A percentile compares a stretch with the other conserved stretches of the same genome.
Conservation (phyloP, 1,139 yeast species). For the Hyphopichia burtonii region DNA sequence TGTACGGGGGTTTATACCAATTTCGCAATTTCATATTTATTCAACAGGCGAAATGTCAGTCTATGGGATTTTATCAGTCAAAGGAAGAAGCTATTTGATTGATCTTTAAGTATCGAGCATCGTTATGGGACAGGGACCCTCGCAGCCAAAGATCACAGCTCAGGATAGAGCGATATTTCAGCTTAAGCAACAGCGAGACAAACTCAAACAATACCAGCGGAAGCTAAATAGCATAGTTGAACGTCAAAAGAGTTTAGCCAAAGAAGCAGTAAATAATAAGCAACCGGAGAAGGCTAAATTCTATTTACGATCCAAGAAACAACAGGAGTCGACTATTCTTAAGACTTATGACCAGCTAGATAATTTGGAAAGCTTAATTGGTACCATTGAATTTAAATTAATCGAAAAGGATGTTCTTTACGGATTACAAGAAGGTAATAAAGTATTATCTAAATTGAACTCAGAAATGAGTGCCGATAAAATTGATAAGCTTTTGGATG, state of each 20-base stretch:
- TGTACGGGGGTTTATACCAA: too few species aligned
- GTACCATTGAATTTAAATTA: slow-evolving; percentile 82
- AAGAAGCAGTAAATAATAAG: slow-evolving; percentile 51
- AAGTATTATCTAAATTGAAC: slow-evolving; percentile 70
- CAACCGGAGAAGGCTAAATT: slow-evolving; percentile 63
- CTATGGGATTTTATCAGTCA: too few species aligned
- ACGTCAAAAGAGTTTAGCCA: slow-evolving; percentile 59
- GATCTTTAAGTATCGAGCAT: too few species aligned
- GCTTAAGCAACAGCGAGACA: slow-evolving; percentile 84
- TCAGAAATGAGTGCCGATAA: slow-evolving; percentile 73
- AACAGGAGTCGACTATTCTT: slow-evolving; percentile 66
- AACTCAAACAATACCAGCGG: slow-evolving; percentile 70
- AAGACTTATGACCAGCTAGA: slow-evolving; percentile 78
- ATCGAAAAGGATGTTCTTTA: slow-evolving; percentile 81
- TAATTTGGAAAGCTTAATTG: slow-evolving; percentile 69
- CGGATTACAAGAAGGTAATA: slow-evolving; percentile 79
- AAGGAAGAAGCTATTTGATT: too few species aligned
- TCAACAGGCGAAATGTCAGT: too few species aligned
- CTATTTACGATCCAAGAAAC: slow-evolving; percentile 73
- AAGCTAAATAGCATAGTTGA: slow-evolving; percentile 55
- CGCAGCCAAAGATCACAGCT: slow-evolving; percentile 62
- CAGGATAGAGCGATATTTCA: slow-evolving; percentile 86
- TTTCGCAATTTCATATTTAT: too few species aligned
- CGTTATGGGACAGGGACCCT: slow-evolving; percentile 50
- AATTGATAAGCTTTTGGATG: slow-evolving; percentile 83